Evolutionary conservation across 352 stramenopile species (phyloP).

Genomic region (Phytophthora parvispora): DNA sequence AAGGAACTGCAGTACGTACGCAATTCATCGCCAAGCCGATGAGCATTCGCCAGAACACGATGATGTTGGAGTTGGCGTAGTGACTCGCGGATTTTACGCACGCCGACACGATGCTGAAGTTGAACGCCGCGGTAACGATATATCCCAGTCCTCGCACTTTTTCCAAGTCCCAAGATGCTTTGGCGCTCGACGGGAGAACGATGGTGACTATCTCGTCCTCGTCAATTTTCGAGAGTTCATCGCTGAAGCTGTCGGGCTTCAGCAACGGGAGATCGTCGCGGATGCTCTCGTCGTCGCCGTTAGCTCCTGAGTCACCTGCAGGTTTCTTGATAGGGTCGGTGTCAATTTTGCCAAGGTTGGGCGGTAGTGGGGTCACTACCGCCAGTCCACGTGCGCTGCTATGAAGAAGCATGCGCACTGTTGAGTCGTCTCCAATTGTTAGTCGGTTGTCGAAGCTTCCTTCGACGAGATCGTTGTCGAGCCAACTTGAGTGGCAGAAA

Average conservation of each 20-base stretch:
- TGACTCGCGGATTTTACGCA: conserved; percentile 65
- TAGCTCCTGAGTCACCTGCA: background rate
- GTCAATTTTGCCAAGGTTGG: conserved; percentile 7
- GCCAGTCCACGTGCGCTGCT: conserved; percentile 21
- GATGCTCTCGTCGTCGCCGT: background rate
- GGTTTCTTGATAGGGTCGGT: conserved; percentile 4
- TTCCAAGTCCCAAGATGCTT: conserved; percentile 10
- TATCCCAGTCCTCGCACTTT: conserved; percentile 42
- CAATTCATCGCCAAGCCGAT: conserved; percentile 58
- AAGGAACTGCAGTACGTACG: conserved; percentile 24
- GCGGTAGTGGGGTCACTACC: conserved; percentile 15
- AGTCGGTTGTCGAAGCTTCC: conserved; percentile 12
- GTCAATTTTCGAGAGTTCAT: conserved; percentile 10
- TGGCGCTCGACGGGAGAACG: conserved; percentile 7
- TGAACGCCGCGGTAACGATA: conserved; percentile 57
- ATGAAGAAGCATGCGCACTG: conserved; percentile 19
- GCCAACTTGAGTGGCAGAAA: background rate
- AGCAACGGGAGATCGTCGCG: conserved; percentile 24
- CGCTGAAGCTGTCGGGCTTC: background rate
- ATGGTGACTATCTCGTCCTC: conserved; percentile 10
- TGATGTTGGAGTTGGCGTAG: conserved; percentile 54
- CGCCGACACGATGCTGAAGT: conserved; percentile 67
- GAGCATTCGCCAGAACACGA: conserved; percentile 62
- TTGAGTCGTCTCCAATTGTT: conserved; percentile 13
- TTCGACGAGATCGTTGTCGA: conserved; percentile 8